Evolutionary conservation across 2,329 filamentous ascomycete species (phyloP).

Genomic region (Calycina marina): DNA sequence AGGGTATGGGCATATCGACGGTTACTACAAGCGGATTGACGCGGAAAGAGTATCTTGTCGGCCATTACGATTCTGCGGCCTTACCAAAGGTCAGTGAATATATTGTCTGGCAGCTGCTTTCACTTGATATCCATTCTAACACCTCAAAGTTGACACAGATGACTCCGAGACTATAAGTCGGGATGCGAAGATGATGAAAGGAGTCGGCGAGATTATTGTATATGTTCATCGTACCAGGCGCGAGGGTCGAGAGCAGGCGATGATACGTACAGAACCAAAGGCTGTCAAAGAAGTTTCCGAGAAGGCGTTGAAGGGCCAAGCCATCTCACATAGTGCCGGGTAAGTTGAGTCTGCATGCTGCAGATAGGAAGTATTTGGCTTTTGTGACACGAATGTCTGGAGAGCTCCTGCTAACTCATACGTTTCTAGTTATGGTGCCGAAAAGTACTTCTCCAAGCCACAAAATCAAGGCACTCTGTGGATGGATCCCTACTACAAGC

Average conservation of each 20-base stretch:
- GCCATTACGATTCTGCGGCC: conserved; percentile 8
- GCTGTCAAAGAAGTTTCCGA: conserved; percentile 3
- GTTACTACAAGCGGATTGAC: not conserved
- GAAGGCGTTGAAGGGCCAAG: conserved; percentile 5
- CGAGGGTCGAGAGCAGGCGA: not conserved
- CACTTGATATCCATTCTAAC: not conserved
- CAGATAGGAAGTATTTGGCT: too few relatives aligned
- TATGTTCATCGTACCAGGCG: conserved; percentile 5
- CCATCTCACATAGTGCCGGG: conserved; percentile 1
- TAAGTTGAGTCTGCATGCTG: too few relatives aligned
- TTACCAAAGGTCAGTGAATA: conserved; percentile 6
- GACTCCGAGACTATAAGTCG: conserved; percentile 7
- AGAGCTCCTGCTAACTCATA: not conserved
- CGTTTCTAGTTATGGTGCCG: not conserved
- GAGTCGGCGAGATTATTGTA: conserved; percentile 10
- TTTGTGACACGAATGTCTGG: too few relatives aligned
- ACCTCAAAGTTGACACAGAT: conserved; percentile 10
- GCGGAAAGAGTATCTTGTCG: conserved; percentile 1
- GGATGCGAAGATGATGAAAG: conserved; percentile 7
- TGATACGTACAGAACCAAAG: not conserved
- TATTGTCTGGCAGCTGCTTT: not conserved
- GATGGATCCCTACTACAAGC: conserved; percentile 1
- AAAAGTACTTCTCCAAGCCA: not conserved
- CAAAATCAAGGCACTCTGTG: not conserved
- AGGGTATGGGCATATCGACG: not conserved